These are phyloP conservation scores for Trypanosoma lewisi DNA, from an alignment of 208 protist species.

Conservation along the genomic window DNA sequence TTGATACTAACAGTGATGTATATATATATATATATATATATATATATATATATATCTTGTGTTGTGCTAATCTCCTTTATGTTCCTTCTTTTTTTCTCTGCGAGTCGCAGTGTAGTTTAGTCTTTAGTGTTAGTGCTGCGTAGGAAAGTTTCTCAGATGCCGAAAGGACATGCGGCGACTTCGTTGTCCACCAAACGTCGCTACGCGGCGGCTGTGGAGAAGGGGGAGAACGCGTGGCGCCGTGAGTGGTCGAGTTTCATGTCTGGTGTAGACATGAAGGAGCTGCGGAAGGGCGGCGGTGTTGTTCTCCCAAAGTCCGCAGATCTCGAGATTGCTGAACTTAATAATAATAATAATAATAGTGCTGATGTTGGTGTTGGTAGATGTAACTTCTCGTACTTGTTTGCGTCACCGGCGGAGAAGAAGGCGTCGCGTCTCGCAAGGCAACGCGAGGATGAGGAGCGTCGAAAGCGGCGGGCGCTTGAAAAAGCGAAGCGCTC, in stretches of 20 bases:
- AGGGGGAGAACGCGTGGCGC: slow-evolving; percentile 80
- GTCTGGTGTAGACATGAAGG: slow-evolving; percentile 70
- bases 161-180: slow-evolving; percentile 5
- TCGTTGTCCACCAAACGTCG: slow-evolving; percentile 33
- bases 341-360: slow-evolving; percentile 31
- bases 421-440: slow-evolving; percentile 58
- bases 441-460: slow-evolving; percentile 30
- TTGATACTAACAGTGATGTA: too few relatives aligned
- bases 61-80: too few relatives aligned
- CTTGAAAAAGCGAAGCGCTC: slow-evolving; percentile 9
- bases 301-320: slow-evolving; percentile 52
- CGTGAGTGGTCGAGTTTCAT: slow-evolving; percentile 87
- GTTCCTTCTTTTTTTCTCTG: too few relatives aligned
- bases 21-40: too few relatives aligned
- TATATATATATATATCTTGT: too few relatives aligned
- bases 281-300: slow-evolving; percentile 62
- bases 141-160: slow-evolving; percentile 18
- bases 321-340: slow-evolving; percentile 44
- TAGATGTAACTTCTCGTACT: slow-evolving; percentile 61
- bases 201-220: slow-evolving; percentile 76
- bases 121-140: too few relatives aligned
- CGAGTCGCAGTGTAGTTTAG: too few relatives aligned
- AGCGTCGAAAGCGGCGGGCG: slow-evolving; percentile 29
- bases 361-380: slow-evolving; percentile 11
- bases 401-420: slow-evolving; percentile 81